Evolutionary conservation across 2,329 filamentous ascomycete species (phyloP), one percentile per base, ranked within the genome.

Genomic region (Claviceps sp.): DNA sequence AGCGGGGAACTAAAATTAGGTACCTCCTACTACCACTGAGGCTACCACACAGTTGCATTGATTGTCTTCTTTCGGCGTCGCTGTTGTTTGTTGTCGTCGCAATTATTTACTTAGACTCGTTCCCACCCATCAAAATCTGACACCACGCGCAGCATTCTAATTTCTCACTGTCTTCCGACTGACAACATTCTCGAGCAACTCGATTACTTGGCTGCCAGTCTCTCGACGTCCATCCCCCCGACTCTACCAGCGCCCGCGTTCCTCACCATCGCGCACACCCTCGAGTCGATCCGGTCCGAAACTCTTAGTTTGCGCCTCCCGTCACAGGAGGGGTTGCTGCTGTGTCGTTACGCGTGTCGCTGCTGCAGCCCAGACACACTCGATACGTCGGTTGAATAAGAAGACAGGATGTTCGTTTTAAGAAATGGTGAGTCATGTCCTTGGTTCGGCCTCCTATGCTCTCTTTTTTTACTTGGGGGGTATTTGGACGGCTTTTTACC

Each of bases 401-500:
- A 38, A 14, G 30, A 34, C 18, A 18, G 9, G 50, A 72, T 72
- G 70, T 72, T 72, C 60, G 65, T 72, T 54, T 65, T 71, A 56
- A 64, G 67, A 55, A 72, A 71, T 63, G 69, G 70, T 71, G 63
- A 63, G 74, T 68, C 24, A 22, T 50, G 14, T 46, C 7, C 38
- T 14, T 46, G 18, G 22, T 9, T 40, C 14, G 13, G 26, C 2
- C 9, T 45, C 11, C 44, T 18, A n/a, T 34, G 9, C 7, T 30
- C 30, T 38, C 13, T n/a, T 14, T 51, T 51, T 13, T 40, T 40
- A 11, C 40, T 4, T 11, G 4, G 41, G 18, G 11, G 6, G 4
- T 11, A 43, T 20, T 24, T 43, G 41, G 18, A 24, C 41, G 4
- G 36, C 20, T 16, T 36, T n/a, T 11, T 34, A 2, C 40, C 22